phyloP scores from a whole-genome alignment of 345 rosid genomes.

The Bruguiera parviflora region DNA sequence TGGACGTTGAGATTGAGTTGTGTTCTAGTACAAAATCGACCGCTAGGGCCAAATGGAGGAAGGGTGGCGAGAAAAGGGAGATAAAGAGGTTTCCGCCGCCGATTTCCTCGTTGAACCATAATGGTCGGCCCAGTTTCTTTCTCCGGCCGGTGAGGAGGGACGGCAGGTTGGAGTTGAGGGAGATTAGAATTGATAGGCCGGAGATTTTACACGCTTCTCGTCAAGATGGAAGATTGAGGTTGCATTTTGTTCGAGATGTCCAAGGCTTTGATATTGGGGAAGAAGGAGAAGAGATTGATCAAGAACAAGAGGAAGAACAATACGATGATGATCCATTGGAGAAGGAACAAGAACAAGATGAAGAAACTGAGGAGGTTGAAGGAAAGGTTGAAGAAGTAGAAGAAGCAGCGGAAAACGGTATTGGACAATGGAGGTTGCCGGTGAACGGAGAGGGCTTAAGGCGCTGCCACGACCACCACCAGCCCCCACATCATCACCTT shows the following conservation, averaged over 20 bases:
- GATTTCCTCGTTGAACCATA: conserved; percentile 51
- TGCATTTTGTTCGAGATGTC: conserved; percentile 42
- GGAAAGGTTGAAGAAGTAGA: neutral
- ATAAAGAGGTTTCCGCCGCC: conserved; percentile 58
- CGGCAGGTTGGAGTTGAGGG: conserved; percentile 65
- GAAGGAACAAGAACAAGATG: conserved; percentile 14
- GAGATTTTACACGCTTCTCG: conserved; percentile 54
- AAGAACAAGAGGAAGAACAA: conserved; percentile 12
- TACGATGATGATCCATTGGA: neutral
- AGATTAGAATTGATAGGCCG: conserved; percentile 53
- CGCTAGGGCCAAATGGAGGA: conserved; percentile 26
- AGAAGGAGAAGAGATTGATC: conserved; percentile 9
- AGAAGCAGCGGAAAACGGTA: conserved; percentile 11
- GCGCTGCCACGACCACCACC: conserved; percentile 42
- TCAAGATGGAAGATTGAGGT: conserved; percentile 58
- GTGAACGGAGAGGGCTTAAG: conserved; percentile 35
- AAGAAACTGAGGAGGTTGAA: conserved; percentile 10
- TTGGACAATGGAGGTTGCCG: conserved; percentile 33
- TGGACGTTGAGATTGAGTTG: conserved; percentile 29
- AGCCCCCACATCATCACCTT: conserved; percentile 18
- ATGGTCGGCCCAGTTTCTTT: conserved; percentile 57
- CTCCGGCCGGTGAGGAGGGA: conserved; percentile 59
- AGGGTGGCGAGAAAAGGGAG: conserved; percentile 24
- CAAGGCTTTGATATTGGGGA: neutral
- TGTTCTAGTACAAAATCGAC: neutral